Conservation (phyloP, 202 grass and related monocot genomes). For the Schoenoplectus tabernaemontani region DNA sequence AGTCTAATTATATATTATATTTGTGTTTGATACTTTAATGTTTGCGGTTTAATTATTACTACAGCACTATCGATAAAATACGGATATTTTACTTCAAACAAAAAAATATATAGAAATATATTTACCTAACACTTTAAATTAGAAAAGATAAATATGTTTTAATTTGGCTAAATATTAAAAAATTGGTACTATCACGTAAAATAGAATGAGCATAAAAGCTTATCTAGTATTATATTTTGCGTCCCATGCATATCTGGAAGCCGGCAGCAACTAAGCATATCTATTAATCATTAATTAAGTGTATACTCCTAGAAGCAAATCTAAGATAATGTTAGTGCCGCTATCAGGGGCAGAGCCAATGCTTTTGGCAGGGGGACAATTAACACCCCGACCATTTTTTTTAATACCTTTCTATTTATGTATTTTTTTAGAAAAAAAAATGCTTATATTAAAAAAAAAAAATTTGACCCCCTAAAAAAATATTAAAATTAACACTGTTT, state of each 20-base stretch:
- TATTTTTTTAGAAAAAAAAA: too few relatives aligned
- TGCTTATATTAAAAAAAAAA: too few relatives aligned
- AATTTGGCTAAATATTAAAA: not conserved
- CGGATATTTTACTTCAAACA: not conserved
- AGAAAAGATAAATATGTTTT: not conserved
- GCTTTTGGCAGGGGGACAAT: too few relatives aligned
- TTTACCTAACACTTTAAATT: not conserved
- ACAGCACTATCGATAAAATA: not conserved
- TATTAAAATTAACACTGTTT: not conserved
- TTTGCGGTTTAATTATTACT: not conserved
- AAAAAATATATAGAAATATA: not conserved
- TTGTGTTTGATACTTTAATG: not conserved
- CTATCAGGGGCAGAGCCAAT: too few relatives aligned
- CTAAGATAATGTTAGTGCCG: not conserved
- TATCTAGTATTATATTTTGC: not conserved
- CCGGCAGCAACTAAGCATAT: not conserved
- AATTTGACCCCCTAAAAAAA: too few relatives aligned
- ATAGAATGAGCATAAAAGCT: not conserved
- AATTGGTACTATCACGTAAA: not conserved
- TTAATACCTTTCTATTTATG: too few relatives aligned
- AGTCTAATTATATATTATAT: too few relatives aligned
- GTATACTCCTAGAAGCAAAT: not conserved
- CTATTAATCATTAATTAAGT: not conserved
- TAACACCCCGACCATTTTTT: too few relatives aligned
- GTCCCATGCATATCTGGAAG: not conserved